Evolutionary conservation across 306 rosid species (phyloP), one percentile per base, ranked within the genome.

Genomic region (Biancaea sappan): DNA sequence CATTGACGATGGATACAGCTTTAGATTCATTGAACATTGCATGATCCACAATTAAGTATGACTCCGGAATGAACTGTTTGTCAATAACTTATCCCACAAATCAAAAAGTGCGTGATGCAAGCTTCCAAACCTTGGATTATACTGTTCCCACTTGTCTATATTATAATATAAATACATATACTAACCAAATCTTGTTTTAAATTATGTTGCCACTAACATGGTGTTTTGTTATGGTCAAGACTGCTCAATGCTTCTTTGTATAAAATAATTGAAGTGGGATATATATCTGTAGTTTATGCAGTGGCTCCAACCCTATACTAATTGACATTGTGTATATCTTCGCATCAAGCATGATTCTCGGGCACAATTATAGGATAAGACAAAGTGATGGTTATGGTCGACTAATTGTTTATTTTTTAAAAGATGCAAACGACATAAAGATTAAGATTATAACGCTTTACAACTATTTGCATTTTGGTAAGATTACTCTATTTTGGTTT

Each of bases 91-190:
- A n/a, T 53, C 19, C 64, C 51, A 41, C 11, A 38, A 40, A 64
- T 64, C 70, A 22, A 50, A 43, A 13, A 46, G 21, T 19, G 2
- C 5, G 21, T 46, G 52, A n/a, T 16, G 52, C 19, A 13, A 12
- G 32, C 50, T 6, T 26, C 50, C 32, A 37, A 63, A 19, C 69
- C 31, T 44, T 38, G 69, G 19, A 63, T 38, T 37, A 21, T 37
- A 28, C 32, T 63, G 69, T 63, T 63, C 51, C 69, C 69, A 63
- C 69, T 35, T 61, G 69, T 38, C 69, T 63, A n/a, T 32, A 38
- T 38, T 26, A 8, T 38, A 0, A 38, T 38, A n/a, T n/a, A n/a
- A n/a, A 24, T 21, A 41, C 50, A 4, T 16, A 12, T 0, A 34
- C 22, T 18, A 34, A 19, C 8, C 66, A 18, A 32, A 31, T 60